Evolutionary conservation across 768 basidiomycete species (phyloP), one percentile per base, ranked within the genome.

Genomic region (Dacryopinax spathularia): DNA sequence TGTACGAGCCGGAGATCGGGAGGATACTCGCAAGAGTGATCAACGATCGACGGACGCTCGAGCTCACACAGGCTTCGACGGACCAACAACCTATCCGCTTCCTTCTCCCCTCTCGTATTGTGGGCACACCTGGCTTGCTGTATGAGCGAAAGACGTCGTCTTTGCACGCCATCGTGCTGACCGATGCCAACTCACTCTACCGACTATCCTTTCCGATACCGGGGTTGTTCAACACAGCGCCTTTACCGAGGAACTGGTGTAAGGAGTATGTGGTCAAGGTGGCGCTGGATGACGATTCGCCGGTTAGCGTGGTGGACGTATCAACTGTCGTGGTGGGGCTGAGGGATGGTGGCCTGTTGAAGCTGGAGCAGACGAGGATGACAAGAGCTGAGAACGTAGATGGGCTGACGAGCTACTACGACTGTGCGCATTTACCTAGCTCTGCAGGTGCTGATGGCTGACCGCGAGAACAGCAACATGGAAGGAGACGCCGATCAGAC

Each of bases 101-200:
- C 36, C 36, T 61, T 12, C 66, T 68, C 39, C 66, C 68, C 16
- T 35, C 65, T 1, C 60, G 63, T 3, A 25, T 66, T 31, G 41
- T 68, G 9, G 64, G 62, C 3, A 33, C 61, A 0, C 64, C 66
- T 33, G 37, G 35, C 33, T 20, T 66, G 20, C 22, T 56, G 22
- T 6, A 18, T 16, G 62, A 33, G 2, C 41, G 15, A 25, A 18
- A 63, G 25, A 16, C 43, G 25, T 34, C 61, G 7, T 60, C 60
- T 1, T 48, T 93, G 10, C 87, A 90, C 70, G 72, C 94, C n/a
- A 70, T 91, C 31, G 84, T 81, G 0, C 79, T 87, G 27, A 87
- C 89, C 0, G 73, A 76, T 59, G 75, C 79, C 12, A 88, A 87
- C 1, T 88, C 88, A 9, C 77, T 94, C 16, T 89, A 85, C 72